Base-by-base conservation (phyloP, 805 yeast genomes). In the Starmerella asiatica region DNA sequence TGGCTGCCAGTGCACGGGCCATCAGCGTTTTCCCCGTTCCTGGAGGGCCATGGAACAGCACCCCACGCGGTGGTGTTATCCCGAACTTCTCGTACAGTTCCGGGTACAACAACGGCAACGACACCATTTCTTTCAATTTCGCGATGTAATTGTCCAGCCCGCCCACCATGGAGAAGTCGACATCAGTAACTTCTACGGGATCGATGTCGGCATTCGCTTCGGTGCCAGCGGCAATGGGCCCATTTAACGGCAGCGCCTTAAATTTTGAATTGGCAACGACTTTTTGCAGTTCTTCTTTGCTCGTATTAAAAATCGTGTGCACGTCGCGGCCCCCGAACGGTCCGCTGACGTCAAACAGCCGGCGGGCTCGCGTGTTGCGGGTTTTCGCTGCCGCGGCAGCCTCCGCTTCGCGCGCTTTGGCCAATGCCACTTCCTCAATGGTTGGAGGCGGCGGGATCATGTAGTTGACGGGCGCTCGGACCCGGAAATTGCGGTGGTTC, bases 251-350 rank as follows among this genome's bases (percentile, higher is more conserved):
- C 5, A 20, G 8, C 4, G 26, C 12, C 7, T 14, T n/a, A 6
- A 6, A 9, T 28, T 28, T 28, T 7, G 26, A 32, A 5, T 8
- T 15, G 3, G 26, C 14, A 29, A 38, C 38, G n/a, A 40, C 27
- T 3, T 20, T 12, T 30, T 47, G 40, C 15, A 49, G 47, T 19
- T 47, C 49, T 3, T 32, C 34, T 11, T 32, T 29, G 20, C 34
- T 32, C 3, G 47, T 41, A 29, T 45, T 37, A 36, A 85, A 84
- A 23, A 88, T 63, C 0, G 95, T 79, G 6, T 76, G 70, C 1
- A 84, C 93, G 56, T 88, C 96, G 45, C 88, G 78, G 18, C 98
- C 98, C 21, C 98, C 98, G 65, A 88, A 88, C 1, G 98, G 98
- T 0, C 98, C 98, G 14, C 85, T 84, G 0, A 95, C 88, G 5